Percentiles rank a stretch among this genome's conserved stretches.
Evolutionary conservation across 31 red algal species (phyloP).

Genomic region (Porphyra umbilicalis): DNA sequence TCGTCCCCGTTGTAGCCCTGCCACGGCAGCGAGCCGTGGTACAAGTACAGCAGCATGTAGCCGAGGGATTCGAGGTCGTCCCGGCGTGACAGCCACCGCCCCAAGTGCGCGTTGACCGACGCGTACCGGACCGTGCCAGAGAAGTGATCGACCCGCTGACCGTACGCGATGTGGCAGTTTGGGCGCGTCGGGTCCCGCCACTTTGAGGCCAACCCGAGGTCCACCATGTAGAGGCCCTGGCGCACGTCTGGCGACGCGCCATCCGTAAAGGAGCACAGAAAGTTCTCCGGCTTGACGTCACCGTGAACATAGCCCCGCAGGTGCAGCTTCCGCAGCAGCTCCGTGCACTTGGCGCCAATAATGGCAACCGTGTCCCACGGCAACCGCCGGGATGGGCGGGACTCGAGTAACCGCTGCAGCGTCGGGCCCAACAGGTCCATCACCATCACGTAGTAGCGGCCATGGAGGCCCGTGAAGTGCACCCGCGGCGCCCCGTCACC

Average conservation of each 20-base stretch:
- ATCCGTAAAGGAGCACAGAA: conserved; percentile 68
- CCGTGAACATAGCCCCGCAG: conserved; percentile 87
- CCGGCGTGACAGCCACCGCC: conserved; percentile 78
- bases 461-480: conserved; percentile 83
- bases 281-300: conserved; percentile 98
- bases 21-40: conserved; percentile 87
- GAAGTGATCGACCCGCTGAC: conserved; percentile 95
- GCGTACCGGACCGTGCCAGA: conserved; percentile 95
- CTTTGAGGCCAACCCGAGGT: conserved; percentile 76
- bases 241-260: conserved; percentile 21
- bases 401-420: conserved; percentile 82
- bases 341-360: conserved; percentile 83
- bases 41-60: conserved; percentile 96
- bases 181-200: conserved; percentile 71
- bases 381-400: conserved; percentile 52
- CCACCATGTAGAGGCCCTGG: conserved; percentile 80
- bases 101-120: conserved; percentile 94
- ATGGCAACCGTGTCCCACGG: conserved; percentile 70
- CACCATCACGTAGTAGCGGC: conserved; percentile 96
- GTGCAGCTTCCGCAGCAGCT: conserved; percentile 75
- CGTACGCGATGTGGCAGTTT: conserved; percentile 83
- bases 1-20: conserved; percentile 96
- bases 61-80: conserved; percentile 91
- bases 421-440: conserved; percentile 96
- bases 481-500: conserved; percentile 81